A percentile compares a stretch with the other conserved stretches of the same genome.
These are phyloP conservation scores for Cutaneotrichosporon arboriforme DNA, from an alignment of 1,284 basidiomycete genomes.

Conservation along the genomic window DNA sequence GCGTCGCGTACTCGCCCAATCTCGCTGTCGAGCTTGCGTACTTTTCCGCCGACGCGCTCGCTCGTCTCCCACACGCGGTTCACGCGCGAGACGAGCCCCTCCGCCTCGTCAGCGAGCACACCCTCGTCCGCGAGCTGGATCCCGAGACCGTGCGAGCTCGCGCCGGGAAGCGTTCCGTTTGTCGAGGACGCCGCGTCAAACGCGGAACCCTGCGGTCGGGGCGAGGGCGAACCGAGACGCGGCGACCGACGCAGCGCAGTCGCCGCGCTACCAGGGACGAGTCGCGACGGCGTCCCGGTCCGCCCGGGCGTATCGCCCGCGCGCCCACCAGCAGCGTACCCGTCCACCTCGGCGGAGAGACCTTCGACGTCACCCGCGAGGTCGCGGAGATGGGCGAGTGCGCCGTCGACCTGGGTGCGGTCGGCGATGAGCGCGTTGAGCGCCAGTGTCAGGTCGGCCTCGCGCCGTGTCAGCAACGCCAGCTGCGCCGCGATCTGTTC, in stretches of 20 bases:
- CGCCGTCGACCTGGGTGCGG: constrained; percentile 60
- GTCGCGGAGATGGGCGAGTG: constrained; percentile 60
- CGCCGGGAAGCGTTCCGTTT: neutral
- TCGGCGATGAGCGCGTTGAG: constrained; percentile 67
- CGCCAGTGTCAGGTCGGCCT: constrained; percentile 68
- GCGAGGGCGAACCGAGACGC: neutral
- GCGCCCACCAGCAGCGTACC: constrained; percentile 17
- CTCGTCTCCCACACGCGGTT: constrained; percentile 60
- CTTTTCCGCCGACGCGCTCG: constrained; percentile 80
- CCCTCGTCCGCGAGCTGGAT: constrained; percentile 23
- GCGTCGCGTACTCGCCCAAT: constrained; percentile 80
- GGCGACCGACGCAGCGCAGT: neutral
- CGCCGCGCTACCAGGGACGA: neutral
- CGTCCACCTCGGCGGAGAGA: constrained; percentile 59
- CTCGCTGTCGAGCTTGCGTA: constrained; percentile 81
- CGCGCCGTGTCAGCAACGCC: constrained; percentile 64
- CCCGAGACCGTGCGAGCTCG: constrained; percentile 23
- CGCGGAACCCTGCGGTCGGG: neutral
- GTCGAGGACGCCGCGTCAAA: neutral
- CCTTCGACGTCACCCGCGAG: constrained; percentile 62
- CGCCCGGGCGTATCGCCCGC: neutral
- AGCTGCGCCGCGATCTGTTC: constrained; percentile 44
- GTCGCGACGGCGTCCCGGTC: neutral
- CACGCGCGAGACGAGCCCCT: constrained; percentile 44
- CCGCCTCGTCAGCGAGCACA: constrained; percentile 21